Evolutionary conservation across 169 alveolate species (phyloP).

Genomic region (Plasmodium gaboni): DNA sequence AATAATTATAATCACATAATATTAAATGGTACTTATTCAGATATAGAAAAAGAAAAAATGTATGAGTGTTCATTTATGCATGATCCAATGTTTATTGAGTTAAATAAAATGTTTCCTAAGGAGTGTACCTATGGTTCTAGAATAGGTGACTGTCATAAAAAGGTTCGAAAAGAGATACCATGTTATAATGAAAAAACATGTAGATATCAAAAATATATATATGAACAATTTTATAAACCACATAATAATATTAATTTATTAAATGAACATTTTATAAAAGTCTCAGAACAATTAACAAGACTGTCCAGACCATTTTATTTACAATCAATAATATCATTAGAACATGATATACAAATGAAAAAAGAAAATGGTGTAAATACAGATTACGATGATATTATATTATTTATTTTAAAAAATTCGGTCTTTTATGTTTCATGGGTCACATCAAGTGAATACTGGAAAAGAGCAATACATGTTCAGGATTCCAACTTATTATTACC

Average conservation of each 20-base stretch:
- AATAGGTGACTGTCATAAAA: conserved; percentile 78
- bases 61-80: conserved; percentile 75
- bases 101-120: conserved; percentile 77
- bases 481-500: not conserved
- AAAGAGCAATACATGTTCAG: conserved; percentile 59
- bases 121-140: conserved; percentile 79
- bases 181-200: conserved; percentile 69
- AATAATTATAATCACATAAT: conserved; percentile 31
- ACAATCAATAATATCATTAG: conserved; percentile 66
- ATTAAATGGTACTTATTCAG: conserved; percentile 40
- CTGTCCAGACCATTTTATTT: conserved; percentile 57
- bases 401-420: conserved; percentile 68
- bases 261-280: conserved; percentile 80
- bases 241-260: conserved; percentile 73
- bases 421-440: conserved; percentile 72
- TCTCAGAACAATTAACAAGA: conserved; percentile 78
- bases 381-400: conserved; percentile 49
- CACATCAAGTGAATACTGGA: conserved; percentile 76
- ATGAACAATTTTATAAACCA: conserved; percentile 77
- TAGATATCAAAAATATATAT: conserved; percentile 52
- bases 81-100: conserved; percentile 56
- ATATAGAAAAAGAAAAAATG: conserved; percentile 47
- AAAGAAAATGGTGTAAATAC: conserved; percentile 44
- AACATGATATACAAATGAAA: conserved; percentile 71
- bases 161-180: conserved; percentile 51